phyloP scores from a whole-genome alignment of 106 monocot genomes.

The Agapanthus africanus region DNA sequence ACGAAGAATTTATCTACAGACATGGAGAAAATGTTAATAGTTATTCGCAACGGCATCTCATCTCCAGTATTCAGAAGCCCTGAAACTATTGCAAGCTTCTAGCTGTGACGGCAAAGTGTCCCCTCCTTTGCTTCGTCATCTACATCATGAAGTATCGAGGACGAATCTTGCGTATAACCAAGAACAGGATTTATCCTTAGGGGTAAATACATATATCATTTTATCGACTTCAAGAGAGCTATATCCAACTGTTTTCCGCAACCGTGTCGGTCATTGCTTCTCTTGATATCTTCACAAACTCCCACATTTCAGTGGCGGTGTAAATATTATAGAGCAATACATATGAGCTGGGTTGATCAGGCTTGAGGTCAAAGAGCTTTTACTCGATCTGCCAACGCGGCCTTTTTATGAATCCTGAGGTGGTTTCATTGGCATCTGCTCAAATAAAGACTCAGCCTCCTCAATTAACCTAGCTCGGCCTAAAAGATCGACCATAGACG shows the following conservation, averaged over 20 bases:
- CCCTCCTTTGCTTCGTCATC: slow-evolving; percentile 20
- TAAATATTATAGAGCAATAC: slow-evolving; percentile 41
- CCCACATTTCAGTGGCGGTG: slow-evolving; percentile 32
- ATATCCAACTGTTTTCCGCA: slow-evolving; percentile 24
- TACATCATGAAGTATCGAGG: slow-evolving; percentile 17
- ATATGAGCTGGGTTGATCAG: slow-evolving; percentile 12
- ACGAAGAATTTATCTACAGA: too few relatives aligned
- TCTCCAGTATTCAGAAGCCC: slow-evolving; percentile 16
- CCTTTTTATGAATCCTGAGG: slow-evolving; percentile 16
- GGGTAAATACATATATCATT: slow-evolving; percentile 19
- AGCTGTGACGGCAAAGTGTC: slow-evolving; percentile 22
- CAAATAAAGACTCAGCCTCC: slow-evolving; percentile 27
- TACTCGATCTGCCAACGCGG: slow-evolving; percentile 17
- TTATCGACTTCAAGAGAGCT: slow-evolving; percentile 34
- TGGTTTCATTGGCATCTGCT: slow-evolving; percentile 18
- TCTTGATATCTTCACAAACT: slow-evolving; percentile 26
- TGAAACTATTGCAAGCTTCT: slow-evolving; percentile 31
- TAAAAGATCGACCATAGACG: slow-evolving; percentile 42
- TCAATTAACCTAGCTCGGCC: slow-evolving; percentile 31
- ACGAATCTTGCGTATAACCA: slow-evolving; percentile 18
- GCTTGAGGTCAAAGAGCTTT: slow-evolving; percentile 25
- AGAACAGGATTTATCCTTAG: background rate
- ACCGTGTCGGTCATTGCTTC: slow-evolving; percentile 18
- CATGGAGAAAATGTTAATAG: background rate
- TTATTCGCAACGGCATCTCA: slow-evolving; percentile 16